phyloP scores from a whole-genome alignment of 208 protist species.

The Leishmania martiniquensis region DNA sequence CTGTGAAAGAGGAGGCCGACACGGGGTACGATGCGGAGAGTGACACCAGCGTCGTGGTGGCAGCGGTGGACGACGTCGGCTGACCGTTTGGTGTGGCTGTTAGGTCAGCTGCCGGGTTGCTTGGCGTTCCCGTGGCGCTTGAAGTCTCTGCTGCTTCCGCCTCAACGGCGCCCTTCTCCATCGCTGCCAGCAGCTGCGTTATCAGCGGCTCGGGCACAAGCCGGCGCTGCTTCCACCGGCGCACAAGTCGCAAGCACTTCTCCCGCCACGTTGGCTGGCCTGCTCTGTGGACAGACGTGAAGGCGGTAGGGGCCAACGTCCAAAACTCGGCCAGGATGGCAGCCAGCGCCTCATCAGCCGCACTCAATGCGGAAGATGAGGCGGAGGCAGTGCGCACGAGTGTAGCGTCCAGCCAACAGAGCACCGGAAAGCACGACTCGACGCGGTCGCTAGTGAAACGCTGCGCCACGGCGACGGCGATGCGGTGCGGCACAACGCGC shows the following conservation, averaged over 20 bases:
- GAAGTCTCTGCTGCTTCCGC: not conserved
- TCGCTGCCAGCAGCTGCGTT: constrained; percentile 31
- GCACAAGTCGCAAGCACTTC: constrained; percentile 56
- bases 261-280: constrained; percentile 42
- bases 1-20: constrained; percentile 21
- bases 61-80: not conserved
- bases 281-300: constrained; percentile 30
- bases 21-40: not conserved
- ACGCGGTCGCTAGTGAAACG: constrained; percentile 62
- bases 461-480: constrained; percentile 69
- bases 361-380: constrained; percentile 4
- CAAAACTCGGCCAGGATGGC: constrained; percentile 64
- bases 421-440: constrained; percentile 53
- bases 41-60: not conserved
- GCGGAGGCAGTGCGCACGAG: constrained; percentile 26
- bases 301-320: constrained; percentile 32
- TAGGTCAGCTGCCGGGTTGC: not conserved
- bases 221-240: constrained; percentile 59
- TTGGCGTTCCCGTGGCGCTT: not conserved
- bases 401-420: constrained; percentile 76
- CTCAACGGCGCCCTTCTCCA: constrained; percentile 22
- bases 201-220: constrained; percentile 31
- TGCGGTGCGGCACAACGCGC: constrained; percentile 41
- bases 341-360: constrained; percentile 28
- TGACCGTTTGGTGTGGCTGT: constrained; percentile 1